Percentiles rank a stretch among this genome's conserved stretches.
Conservation (phyloP, 1,139 yeast species). For the Scheffersomyces quercinus region DNA sequence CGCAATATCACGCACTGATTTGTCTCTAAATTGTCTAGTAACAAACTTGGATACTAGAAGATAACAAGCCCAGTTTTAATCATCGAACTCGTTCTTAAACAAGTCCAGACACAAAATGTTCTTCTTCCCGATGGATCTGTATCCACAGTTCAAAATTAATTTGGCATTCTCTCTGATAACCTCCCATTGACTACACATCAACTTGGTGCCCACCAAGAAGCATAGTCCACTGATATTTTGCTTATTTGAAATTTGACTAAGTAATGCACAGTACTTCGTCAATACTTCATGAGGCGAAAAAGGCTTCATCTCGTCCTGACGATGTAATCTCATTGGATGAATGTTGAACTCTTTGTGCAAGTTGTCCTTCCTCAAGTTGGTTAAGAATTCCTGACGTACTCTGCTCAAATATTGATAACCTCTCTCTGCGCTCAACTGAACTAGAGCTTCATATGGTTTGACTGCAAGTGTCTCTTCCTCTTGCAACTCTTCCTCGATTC, state of each 20-base stretch:
- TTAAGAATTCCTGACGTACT: slow-evolving; percentile 32
- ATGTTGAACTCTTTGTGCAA: slow-evolving; percentile 27
- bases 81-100: slow-evolving; percentile 33
- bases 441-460: slow-evolving; percentile 22
- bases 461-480: slow-evolving; percentile 6
- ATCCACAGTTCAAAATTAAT: slow-evolving; percentile 57
- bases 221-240: slow-evolving; percentile 56
- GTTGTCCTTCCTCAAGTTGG: slow-evolving; percentile 14
- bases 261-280: slow-evolving; percentile 41
- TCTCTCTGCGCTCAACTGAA: slow-evolving; percentile 27
- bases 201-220: slow-evolving; percentile 29
- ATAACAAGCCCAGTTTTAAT: slow-evolving; percentile 2
- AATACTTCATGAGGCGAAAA: slow-evolving; percentile 35
- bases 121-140: slow-evolving; percentile 54
- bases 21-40: too few relatives aligned
- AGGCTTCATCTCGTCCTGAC: slow-evolving; percentile 10
- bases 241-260: slow-evolving; percentile 42
- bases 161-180: slow-evolving; percentile 60
- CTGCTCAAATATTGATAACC: slow-evolving; percentile 34
- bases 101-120: slow-evolving; percentile 52
- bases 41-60: too few relatives aligned
- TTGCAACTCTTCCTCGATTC: slow-evolving; percentile 8
- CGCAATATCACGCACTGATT: too few relatives aligned
- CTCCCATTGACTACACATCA: slow-evolving; percentile 60
- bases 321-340: slow-evolving; percentile 30